phyloP scores from a whole-genome alignment of 2,329 filamentous ascomycete species.

The Xylariaceae sp. region DNA sequence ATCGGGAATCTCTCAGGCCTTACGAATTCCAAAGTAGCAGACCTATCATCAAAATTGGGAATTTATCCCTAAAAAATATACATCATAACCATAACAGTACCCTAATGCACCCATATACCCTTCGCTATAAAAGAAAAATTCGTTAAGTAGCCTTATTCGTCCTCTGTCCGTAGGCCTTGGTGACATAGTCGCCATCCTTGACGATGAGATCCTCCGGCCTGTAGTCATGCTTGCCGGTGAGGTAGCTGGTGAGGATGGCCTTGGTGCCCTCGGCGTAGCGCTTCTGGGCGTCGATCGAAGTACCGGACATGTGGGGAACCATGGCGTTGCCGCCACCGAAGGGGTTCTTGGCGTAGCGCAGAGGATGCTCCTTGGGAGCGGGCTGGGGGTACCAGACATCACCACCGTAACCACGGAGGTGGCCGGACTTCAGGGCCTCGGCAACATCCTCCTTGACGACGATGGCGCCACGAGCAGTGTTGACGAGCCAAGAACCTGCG shows the following conservation, averaged over 20 bases:
- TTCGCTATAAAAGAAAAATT: slow-evolving; percentile 1
- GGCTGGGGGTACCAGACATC: slow-evolving; percentile 98
- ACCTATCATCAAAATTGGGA: neutral
- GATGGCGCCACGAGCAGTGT: slow-evolving; percentile 97
- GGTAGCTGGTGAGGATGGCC: slow-evolving; percentile 87
- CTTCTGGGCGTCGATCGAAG: slow-evolving; percentile 95
- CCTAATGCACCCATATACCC: neutral
- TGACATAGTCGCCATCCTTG: slow-evolving; percentile 84
- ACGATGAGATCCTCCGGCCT: slow-evolving; percentile 87
- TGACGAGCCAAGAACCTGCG: slow-evolving; percentile 86
- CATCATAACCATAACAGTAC: neutral
- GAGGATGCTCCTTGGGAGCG: slow-evolving; percentile 85
- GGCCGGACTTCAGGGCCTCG: slow-evolving; percentile 83
- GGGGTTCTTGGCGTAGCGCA: slow-evolving; percentile 89
- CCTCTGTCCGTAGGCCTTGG: slow-evolving; percentile 84
- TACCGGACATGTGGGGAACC: slow-evolving; percentile 98
- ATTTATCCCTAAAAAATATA: neutral
- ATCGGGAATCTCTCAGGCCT: neutral
- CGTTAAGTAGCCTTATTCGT: slow-evolving; percentile 19
- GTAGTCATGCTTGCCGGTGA: slow-evolving; percentile 84
- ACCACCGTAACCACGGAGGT: slow-evolving; percentile 84
- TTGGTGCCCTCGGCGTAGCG: slow-evolving; percentile 86
- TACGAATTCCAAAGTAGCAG: neutral
- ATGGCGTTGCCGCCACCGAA: slow-evolving; percentile 98
- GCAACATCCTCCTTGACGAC: slow-evolving; percentile 99